Evolutionary conservation across 2,329 filamentous ascomycete genomes (phyloP).

Genomic region (Chalara sp.): DNA sequence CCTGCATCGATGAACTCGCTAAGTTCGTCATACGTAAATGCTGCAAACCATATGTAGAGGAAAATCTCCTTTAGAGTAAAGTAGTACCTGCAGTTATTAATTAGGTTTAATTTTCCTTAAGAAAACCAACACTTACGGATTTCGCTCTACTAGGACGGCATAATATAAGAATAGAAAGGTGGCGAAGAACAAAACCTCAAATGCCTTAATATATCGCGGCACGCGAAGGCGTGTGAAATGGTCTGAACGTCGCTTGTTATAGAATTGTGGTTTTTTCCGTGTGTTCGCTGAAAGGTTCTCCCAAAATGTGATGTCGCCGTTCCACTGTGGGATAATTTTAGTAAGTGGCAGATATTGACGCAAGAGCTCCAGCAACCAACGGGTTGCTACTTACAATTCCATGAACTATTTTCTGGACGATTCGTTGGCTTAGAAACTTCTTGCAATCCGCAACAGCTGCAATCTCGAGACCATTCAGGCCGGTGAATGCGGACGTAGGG

Average conservation of each 20-base stretch:
- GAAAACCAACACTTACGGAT: slow-evolving; percentile 34
- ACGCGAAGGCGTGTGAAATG: slow-evolving; percentile 72
- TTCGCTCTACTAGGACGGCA: slow-evolving; percentile 70
- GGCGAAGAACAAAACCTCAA: slow-evolving; percentile 76
- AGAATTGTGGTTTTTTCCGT: slow-evolving; percentile 69
- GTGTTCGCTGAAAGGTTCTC: slow-evolving; percentile 67
- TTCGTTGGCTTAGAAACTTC: slow-evolving; percentile 72
- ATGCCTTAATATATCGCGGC: slow-evolving; percentile 77
- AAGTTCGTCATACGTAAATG: slow-evolving; percentile 83
- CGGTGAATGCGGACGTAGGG: slow-evolving; percentile 65
- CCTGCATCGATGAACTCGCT: slow-evolving; percentile 83
- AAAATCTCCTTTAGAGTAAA: slow-evolving; percentile 65
- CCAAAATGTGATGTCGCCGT: slow-evolving; percentile 84
- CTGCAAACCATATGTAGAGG: slow-evolving; percentile 79
- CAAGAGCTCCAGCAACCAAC: neutral
- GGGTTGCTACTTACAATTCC: slow-evolving; percentile 44
- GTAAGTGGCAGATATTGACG: neutral
- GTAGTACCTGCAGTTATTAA: slow-evolving; percentile 29
- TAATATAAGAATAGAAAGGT: slow-evolving; percentile 78
- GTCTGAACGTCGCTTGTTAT: slow-evolving; percentile 61
- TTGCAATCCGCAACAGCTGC: slow-evolving; percentile 77
- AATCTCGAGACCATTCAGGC: slow-evolving; percentile 81
- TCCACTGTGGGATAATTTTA: slow-evolving; percentile 48
- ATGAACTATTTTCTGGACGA: slow-evolving; percentile 77
- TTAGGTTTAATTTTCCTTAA: neutral